phyloP scores from a whole-genome alignment of 495 filamentous ascomycete species.

The Aspergillus diversus region DNA sequence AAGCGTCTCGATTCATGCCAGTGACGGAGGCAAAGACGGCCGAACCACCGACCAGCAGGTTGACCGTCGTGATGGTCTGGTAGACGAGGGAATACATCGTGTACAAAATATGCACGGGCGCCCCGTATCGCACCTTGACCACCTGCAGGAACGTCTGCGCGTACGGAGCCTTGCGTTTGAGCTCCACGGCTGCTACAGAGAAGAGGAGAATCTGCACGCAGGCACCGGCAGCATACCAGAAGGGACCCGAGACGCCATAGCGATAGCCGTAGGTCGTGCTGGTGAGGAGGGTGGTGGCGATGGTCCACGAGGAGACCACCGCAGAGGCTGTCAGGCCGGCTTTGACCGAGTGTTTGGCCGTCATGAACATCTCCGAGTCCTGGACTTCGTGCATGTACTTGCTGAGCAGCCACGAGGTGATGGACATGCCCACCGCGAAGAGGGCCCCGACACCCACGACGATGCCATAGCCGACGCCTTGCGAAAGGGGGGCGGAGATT shows the following conservation, averaged over 20 bases:
- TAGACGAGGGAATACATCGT: constrained; percentile 32
- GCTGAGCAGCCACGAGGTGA: not conserved
- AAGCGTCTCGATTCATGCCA: constrained; percentile 2
- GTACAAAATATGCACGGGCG: constrained; percentile 22
- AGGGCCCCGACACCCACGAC: constrained; percentile 1
- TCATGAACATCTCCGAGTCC: constrained; percentile 13
- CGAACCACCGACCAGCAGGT: constrained; percentile 34
- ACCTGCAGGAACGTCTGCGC: constrained; percentile 40
- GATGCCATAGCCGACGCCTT: constrained; percentile 13
- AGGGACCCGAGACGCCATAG: constrained; percentile 23
- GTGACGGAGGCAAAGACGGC: constrained; percentile 1
- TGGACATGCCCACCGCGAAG: constrained; percentile 10
- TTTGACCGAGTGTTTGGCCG: constrained; percentile 11
- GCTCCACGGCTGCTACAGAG: constrained; percentile 33
- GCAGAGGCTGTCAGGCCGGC: constrained; percentile 10
- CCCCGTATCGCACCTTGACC: constrained; percentile 33
- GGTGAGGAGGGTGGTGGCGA: constrained; percentile 3
- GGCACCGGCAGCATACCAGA: constrained; percentile 35
- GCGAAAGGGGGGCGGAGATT: constrained; percentile 1
- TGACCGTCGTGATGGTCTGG: constrained; percentile 31
- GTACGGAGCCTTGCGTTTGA: constrained; percentile 37
- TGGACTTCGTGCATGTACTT: constrained; percentile 5
- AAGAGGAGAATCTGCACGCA: constrained; percentile 36
- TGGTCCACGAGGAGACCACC: constrained; percentile 12
- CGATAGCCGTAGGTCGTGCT: constrained; percentile 15